A percentile compares a stretch with the other conserved stretches of the same genome.
phyloP scores from a whole-genome alignment of 2,329 filamentous ascomycete genomes.

The Incumbomyces delicatus region DNA sequence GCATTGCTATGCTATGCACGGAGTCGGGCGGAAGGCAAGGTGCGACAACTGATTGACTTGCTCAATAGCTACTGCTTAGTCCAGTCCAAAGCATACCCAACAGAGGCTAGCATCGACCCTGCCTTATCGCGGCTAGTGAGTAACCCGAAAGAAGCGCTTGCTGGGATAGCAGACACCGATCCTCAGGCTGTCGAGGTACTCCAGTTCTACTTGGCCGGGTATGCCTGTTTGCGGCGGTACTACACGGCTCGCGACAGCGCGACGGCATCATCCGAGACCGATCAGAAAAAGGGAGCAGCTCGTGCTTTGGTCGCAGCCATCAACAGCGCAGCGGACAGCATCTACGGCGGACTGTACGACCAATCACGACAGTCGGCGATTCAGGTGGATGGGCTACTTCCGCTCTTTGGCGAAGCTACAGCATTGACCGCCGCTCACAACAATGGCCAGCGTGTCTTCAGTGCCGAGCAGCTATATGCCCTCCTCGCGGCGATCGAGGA shows the following conservation, averaged over 20 bases:
- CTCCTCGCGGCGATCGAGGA: constrained; percentile 72
- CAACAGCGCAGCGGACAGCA: constrained; percentile 76
- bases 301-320: constrained; percentile 72
- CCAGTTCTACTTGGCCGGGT: constrained; percentile 78
- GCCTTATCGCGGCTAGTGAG: constrained; percentile 58
- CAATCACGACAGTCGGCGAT: constrained; percentile 70
- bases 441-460: constrained; percentile 51
- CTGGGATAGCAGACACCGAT: constrained; percentile 63
- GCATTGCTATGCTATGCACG: constrained; percentile 86
- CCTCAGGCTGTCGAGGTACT: constrained; percentile 73
- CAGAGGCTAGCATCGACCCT: constrained; percentile 60
- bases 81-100: constrained; percentile 71
- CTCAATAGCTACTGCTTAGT: constrained; percentile 80
- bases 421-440: constrained; percentile 54
- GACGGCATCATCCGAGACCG: constrained; percentile 24
- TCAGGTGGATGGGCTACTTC: constrained; percentile 75
- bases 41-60: constrained; percentile 75
- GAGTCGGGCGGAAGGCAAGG: constrained; percentile 65
- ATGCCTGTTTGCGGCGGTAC: constrained; percentile 81
- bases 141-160: constrained; percentile 61
- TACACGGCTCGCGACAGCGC: constrained; percentile 69
- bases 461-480: constrained; percentile 61
- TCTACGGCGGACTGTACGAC: constrained; percentile 83
- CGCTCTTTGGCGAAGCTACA: constrained; percentile 72
- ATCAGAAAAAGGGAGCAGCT: constrained; percentile 60